Conservation (phyloP, 2,329 filamentous ascomycete species). For the Leptographium wingfieldii region DNA sequence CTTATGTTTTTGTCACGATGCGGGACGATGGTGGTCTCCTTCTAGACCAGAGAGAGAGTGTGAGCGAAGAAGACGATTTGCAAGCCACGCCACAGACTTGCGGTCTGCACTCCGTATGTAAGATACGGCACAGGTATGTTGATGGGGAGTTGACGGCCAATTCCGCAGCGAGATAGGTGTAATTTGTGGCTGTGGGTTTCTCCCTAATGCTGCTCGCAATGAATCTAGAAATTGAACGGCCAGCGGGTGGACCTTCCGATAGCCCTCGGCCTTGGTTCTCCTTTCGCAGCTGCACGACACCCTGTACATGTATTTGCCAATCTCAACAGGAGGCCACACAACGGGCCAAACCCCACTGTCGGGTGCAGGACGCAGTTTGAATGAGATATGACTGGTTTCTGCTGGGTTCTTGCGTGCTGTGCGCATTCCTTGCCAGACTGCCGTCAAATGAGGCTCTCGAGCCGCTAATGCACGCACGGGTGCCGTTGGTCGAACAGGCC, state of each 20-base stretch:
- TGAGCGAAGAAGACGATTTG: neutral
- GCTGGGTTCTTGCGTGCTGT: neutral
- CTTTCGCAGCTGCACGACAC: neutral
- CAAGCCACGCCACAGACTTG: neutral
- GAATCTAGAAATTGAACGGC: neutral
- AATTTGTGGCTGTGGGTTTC: neutral
- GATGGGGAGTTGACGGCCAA: neutral
- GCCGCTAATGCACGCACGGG: neutral
- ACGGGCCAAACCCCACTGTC: neutral
- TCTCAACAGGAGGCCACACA: neutral
- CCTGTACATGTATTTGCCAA: neutral
- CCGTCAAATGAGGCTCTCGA: neutral
- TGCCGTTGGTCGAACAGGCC: too few species aligned
- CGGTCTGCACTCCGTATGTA: neutral
- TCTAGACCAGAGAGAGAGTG: neutral
- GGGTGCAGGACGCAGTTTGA: neutral
- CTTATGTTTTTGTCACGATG: neutral
- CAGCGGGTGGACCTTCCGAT: neutral
- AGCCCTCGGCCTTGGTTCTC: neutral
- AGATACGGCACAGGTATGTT: neutral
- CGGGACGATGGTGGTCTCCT: neutral
- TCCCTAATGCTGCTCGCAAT: neutral
- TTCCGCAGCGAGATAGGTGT: neutral
- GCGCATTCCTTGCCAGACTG: neutral
- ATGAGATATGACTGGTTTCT: neutral